Base-by-base conservation (phyloP, 225 moss, liverwort and hornwort species). In the Polytrichum formosum region DNA sequence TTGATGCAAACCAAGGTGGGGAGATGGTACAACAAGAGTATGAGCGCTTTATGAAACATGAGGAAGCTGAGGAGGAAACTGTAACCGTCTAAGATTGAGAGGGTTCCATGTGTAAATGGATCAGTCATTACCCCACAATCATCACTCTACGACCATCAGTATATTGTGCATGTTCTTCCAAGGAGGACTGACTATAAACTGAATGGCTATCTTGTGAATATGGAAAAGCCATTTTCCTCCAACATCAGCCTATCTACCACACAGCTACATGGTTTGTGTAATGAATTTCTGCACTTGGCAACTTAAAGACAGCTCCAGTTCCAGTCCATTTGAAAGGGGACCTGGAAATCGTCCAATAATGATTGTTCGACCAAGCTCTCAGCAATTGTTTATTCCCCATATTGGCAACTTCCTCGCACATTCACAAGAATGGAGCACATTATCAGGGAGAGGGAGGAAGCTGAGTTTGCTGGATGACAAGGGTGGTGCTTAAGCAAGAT, bases 21-120 rank as follows among this genome's bases (percentile, higher is more conserved):
- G 86, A 91, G 68, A 97, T 97, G 93, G 71, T 72, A 33, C 96
- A 97, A 83, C 84, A 92, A 72, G 90, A 93, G 73, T 93, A 79
- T 64, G 90, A 88, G 55, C 90, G 90, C 78, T 97, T 83, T 59
- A 89, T 97, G 93, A 97, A 87, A 76, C 90, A 85, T 28, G 88
- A 92, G 29, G 87, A 89, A 75, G 76, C 87, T 20, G 96, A 84
- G 23, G 87, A 84, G 53, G 81, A 81, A 78, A 76, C 74, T 18
- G 79, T 84, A 64, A 46, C 81, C 26, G 78, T 78, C 23, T 87
- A 83, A 77, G 73, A 26, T 13, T 23, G 4, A 33, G 62, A 62
- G 25, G 19, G 20, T 19, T 58, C 58, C 23, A 20, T 22, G 21
- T 58, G 23, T 58, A 58, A 23, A 46, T 53, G 65, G 66, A 66